phyloP scores from a whole-genome alignment of 176 grass and related monocot genomes.

The Elaeis guineensis region DNA sequence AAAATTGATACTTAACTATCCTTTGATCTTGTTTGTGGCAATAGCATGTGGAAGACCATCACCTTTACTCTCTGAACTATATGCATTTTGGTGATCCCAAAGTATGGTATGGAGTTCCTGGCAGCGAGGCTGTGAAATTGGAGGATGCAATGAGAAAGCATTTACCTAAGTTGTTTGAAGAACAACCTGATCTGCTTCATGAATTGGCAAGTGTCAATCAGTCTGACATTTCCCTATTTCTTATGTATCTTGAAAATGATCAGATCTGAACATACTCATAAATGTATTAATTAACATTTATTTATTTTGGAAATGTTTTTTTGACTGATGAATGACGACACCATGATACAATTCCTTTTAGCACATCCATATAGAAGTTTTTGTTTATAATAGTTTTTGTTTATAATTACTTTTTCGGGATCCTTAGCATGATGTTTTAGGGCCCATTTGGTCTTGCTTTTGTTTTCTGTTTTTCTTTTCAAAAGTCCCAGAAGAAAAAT shows the following conservation, averaged over 20 bases:
- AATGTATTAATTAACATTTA: no score
- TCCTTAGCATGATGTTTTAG: no score
- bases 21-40: constrained; percentile 7
- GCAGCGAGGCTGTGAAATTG: constrained; percentile 57
- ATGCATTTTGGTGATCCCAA: constrained; percentile 98
- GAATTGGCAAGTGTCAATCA: constrained; percentile 55
- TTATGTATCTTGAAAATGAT: constrained; percentile 2
- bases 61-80: constrained; percentile 94
- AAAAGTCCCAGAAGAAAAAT: no score
- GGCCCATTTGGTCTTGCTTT: no score
- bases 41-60: constrained; percentile 98
- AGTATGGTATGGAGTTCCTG: constrained; percentile 88
- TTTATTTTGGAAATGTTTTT: no score
- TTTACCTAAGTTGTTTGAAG: constrained; percentile 77
- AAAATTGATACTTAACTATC: constrained; percentile 9
- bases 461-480: no score
- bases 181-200: constrained; percentile 92
- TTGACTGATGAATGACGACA: no score
- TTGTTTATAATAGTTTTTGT: no score
- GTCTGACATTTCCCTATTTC: constrained; percentile 1
- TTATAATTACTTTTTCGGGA: no score
- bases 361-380: no score
- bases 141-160: constrained; percentile 89
- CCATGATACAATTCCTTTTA: no score
- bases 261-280: no score